These are phyloP conservation scores for Alternaria metachromatica DNA, from an alignment of 2,329 filamentous ascomycete species.

Conservation along the genomic window DNA sequence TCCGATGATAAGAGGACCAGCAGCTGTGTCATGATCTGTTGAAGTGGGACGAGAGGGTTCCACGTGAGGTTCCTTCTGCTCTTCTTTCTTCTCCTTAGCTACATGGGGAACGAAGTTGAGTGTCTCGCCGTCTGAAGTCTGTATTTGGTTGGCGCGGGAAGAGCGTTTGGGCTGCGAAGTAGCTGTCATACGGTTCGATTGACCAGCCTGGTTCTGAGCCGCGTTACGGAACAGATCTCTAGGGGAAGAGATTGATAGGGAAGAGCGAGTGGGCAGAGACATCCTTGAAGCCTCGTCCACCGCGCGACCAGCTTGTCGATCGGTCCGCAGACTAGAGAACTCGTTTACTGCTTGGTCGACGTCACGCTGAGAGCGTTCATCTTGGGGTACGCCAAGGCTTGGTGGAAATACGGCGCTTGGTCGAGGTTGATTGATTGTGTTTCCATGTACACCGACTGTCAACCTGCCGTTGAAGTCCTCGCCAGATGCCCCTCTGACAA, in stretches of 20 bases:
- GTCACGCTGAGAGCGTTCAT: background rate
- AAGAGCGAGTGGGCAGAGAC: background rate
- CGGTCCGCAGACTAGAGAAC: background rate
- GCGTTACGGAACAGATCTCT: background rate
- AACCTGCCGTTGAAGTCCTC: background rate
- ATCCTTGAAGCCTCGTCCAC: background rate
- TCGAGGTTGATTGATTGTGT: background rate
- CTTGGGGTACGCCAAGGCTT: background rate
- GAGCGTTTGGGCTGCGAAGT: accelerated
- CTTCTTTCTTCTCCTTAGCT: too few relatives aligned
- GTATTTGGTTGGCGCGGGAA: background rate
- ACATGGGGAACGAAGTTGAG: too few relatives aligned
- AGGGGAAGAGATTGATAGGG: background rate
- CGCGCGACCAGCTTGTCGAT: background rate
- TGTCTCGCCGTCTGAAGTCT: background rate
- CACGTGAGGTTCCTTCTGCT: too few relatives aligned
- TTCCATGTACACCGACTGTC: background rate
- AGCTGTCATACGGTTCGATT: background rate
- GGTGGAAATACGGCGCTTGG: background rate
- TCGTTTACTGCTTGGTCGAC: background rate
- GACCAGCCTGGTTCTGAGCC: background rate
- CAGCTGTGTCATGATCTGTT: background rate
- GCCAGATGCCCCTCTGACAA: background rate
- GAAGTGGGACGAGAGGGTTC: background rate
- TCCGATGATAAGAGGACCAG: background rate